phyloP scores from a whole-genome alignment of 2,329 filamentous ascomycete genomes.

The Aspergillus puulaauensis region DNA sequence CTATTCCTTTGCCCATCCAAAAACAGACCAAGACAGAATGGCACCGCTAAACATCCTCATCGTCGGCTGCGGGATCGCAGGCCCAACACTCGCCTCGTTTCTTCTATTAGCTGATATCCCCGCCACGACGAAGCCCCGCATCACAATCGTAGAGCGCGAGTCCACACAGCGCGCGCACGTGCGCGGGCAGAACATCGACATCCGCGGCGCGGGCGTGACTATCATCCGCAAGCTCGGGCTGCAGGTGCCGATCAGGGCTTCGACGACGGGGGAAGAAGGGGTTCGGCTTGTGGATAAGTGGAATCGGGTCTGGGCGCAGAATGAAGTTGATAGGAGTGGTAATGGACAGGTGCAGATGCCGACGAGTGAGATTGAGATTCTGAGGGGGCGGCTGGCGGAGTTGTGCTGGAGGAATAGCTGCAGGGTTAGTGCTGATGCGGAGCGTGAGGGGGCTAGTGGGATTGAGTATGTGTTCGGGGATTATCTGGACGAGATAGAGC shows the following conservation, averaged over 20 bases:
- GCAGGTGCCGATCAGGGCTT: not conserved
- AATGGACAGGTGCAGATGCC: not conserved
- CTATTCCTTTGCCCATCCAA: too few relatives aligned
- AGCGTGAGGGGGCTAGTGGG: not conserved
- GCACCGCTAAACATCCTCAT: not conserved
- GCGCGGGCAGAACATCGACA: not conserved
- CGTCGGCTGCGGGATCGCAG: not conserved
- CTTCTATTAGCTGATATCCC: not conserved
- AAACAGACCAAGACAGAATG: too few relatives aligned
- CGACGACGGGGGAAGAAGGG: not conserved
- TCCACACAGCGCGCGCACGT: not conserved
- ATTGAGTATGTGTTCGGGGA: not conserved
- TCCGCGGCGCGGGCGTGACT: not conserved
- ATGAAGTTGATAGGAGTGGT: not conserved
- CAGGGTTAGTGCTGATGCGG: not conserved
- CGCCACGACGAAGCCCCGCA: not conserved
- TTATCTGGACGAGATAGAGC: not conserved
- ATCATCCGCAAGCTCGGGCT: slow-evolving; percentile 1
- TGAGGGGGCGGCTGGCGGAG: not conserved
- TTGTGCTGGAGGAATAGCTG: not conserved
- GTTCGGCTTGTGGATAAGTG: not conserved
- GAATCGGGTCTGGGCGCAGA: not conserved
- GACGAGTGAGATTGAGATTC: not conserved
- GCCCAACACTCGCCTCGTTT: not conserved
- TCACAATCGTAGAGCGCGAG: not conserved